Evolutionary conservation across 208 protist genomes (phyloP).

Genomic region (Trypanosomatidae sp.): DNA sequence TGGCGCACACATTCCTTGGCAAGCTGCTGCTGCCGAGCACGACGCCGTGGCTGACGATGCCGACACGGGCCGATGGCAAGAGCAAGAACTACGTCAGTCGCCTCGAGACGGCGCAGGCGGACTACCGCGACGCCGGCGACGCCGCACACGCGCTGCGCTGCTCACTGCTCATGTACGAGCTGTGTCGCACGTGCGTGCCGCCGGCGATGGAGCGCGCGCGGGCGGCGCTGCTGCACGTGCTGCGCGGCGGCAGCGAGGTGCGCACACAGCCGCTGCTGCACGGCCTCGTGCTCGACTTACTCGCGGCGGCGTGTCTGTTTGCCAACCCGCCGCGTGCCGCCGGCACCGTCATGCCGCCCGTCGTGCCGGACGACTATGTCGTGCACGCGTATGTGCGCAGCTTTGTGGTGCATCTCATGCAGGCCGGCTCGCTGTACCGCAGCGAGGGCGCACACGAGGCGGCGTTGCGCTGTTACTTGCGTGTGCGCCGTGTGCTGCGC

Average conservation of each 20-base stretch:
- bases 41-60: conserved; percentile 29
- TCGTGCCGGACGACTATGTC: conserved; percentile 25
- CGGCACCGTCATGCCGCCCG: conserved; percentile 14
- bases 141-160: conserved; percentile 33
- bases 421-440: conserved; percentile 38
- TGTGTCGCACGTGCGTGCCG: conserved; percentile 35
- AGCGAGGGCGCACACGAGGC: conserved; percentile 21
- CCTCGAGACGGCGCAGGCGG: conserved; percentile 50
- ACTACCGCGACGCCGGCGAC: conserved; percentile 33
- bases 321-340: conserved; percentile 52
- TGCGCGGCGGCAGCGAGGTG: conserved; percentile 24
- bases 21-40: conserved; percentile 27
- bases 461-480: conserved; percentile 56
- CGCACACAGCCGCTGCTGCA: conserved; percentile 17
- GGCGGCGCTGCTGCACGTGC: conserved; percentile 24
- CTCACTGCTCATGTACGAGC: conserved; percentile 52
- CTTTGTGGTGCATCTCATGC: conserved; percentile 24
- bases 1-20: conserved; percentile 35
- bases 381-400: conserved; percentile 28
- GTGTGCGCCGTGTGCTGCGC: conserved; percentile 35
- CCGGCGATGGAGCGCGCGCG: conserved; percentile 29
- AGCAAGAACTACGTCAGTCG: too few species aligned
- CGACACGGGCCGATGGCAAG: conserved; percentile 13
- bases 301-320: conserved; percentile 35
- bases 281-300: conserved; percentile 43